Evolutionary conservation across 2,329 filamentous ascomycete species (phyloP).

Genomic region (Calonectria pauciramosa): DNA sequence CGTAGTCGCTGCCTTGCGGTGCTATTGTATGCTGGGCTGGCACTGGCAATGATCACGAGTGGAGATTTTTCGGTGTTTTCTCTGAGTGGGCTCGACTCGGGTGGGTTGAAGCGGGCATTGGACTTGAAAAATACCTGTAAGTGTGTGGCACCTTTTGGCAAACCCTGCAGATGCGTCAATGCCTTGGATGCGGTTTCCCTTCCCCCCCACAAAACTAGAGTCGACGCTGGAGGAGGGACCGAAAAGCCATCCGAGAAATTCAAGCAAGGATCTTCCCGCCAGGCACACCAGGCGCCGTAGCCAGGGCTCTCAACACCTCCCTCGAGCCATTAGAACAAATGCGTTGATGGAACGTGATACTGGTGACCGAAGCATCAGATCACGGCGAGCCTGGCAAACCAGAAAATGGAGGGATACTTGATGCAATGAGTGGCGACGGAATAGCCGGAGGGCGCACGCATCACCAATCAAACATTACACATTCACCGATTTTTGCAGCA

Average conservation of each 20-base stretch:
- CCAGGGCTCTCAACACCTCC: constrained; percentile 26
- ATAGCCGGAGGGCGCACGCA: constrained; percentile 15
- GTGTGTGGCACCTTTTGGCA: constrained; percentile 36
- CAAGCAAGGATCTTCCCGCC: constrained; percentile 37
- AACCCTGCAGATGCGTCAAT: constrained; percentile 57
- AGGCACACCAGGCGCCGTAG: constrained; percentile 27
- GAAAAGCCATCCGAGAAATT: constrained; percentile 40
- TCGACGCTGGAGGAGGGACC: constrained; percentile 27
- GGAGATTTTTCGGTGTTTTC: constrained; percentile 20
- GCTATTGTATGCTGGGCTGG: constrained; percentile 18
- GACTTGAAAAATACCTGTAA: constrained; percentile 19
- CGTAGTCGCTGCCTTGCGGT: neutral
- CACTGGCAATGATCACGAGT: constrained; percentile 14
- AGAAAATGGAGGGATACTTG: constrained; percentile 20
- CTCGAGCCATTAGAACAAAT: neutral
- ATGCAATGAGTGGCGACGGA: constrained; percentile 31
- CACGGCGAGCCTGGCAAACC: neutral
- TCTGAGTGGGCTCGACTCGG: neutral
- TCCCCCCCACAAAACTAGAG: constrained; percentile 37
- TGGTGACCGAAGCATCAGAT: neutral
- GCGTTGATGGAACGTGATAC: constrained; percentile 16
- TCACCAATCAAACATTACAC: constrained; percentile 43
- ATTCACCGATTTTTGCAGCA: constrained; percentile 44
- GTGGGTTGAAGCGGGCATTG: constrained; percentile 13
- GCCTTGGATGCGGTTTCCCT: constrained; percentile 52